Conservation (phyloP, 1,139 yeast species). For the Arxiozyma bovina region DNA sequence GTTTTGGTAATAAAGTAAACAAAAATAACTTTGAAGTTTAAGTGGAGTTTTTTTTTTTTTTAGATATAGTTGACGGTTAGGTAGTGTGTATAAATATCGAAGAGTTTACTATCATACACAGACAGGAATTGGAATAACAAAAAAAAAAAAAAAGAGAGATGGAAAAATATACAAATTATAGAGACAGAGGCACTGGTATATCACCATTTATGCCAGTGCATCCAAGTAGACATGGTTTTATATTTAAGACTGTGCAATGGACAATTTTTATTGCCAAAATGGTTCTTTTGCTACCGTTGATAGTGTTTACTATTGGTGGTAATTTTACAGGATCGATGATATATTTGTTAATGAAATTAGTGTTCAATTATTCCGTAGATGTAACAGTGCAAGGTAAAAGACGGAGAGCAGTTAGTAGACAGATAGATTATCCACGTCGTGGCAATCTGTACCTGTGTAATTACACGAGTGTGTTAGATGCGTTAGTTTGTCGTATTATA, state of each 20-base stretch:
- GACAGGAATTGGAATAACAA: no score
- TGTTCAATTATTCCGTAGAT: slow-evolving; percentile 30
- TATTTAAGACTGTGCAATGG: neutral
- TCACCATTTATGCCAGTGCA: slow-evolving; percentile 59
- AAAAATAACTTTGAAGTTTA: no score
- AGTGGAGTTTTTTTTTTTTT: no score
- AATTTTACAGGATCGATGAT: slow-evolving; percentile 5
- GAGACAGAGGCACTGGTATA: slow-evolving; percentile 78
- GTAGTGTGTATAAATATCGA: no score
- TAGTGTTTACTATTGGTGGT: slow-evolving; percentile 10
- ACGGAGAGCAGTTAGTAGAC: slow-evolving; percentile 35
- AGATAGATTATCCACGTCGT: slow-evolving; percentile 34
- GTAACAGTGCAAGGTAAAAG: slow-evolving; percentile 46
- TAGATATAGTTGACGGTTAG: no score
- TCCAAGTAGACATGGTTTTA: neutral
- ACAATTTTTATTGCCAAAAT: neutral
- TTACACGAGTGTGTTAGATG: slow-evolving; percentile 49
- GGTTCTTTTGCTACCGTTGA: slow-evolving; percentile 10
- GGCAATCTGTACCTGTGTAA: slow-evolving; percentile 42
- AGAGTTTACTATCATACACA: no score
- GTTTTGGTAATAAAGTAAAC: no score
- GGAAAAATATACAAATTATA: slow-evolving; percentile 70
- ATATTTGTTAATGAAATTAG: slow-evolving; percentile 16
- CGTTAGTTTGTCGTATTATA: slow-evolving; percentile 33
- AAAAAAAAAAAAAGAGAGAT: slow-evolving; percentile 27